Evolutionary conservation across 2,329 filamentous ascomycete genomes (phyloP), one percentile per base, ranked within the genome.

Genomic region (Diaporthe citri): DNA sequence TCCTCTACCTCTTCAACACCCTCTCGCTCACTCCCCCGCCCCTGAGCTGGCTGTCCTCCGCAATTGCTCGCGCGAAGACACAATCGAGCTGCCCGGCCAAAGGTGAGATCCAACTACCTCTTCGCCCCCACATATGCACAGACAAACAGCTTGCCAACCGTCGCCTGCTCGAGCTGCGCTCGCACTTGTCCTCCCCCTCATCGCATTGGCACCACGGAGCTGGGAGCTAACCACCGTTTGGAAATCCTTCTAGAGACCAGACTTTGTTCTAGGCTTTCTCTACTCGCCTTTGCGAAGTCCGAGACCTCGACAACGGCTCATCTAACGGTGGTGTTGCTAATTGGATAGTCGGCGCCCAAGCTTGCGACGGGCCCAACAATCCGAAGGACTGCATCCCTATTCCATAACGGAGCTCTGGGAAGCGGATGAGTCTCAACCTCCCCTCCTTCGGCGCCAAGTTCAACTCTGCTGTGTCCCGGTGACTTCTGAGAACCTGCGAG

Each of bases 101-200:
- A 72, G 71, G 71, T 72, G 57, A 72, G 71, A 60, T 31, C 39
- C 34, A 48, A 55, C 71, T 64, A 52, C 36, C 57, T 64, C 43
- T 64, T 64, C 71, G 71, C 71, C 71, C 71, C 71, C 71, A 72
- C 71, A 72, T 72, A 72, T 72, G 71, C 71, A 72, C 71, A 64
- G 71, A 72, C 71, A 72, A 72, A 72, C 71, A 72, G 57, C 71
- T 72, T 72, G 46, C 59, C 46, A 43, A 74, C 72, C 60, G 57
- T 56, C 72, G 55, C 67, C 64, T 28, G 52, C 28, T 75, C 43
- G 57, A 72, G 62, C 64, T 71, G 64, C 64, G 66, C 64, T 70
- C 70, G 62, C 72, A 46, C 43, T 55, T 55, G 48, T 36, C n/a
- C n/a, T 48, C 59, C 41, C 70, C 43, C 70, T 64, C 57, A 55